Conservation (phyloP, 176 grass and related monocot genomes). For the Cenchrus fungigraminus region DNA sequence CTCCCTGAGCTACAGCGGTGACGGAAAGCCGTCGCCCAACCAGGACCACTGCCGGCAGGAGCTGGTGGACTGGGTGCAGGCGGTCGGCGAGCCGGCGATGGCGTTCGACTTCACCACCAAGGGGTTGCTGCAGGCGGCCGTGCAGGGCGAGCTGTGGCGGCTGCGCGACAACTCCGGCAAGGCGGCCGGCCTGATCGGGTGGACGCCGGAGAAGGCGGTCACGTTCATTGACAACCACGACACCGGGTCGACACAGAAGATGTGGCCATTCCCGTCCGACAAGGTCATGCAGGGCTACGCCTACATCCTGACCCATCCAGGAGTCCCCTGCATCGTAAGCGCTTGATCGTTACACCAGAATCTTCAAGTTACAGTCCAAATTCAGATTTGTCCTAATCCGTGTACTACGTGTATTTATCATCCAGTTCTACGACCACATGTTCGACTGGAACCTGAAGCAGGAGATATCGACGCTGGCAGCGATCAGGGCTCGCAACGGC, state of each 20-base stretch:
- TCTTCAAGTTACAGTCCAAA: too few species aligned
- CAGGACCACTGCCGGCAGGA: slow-evolving; percentile 63
- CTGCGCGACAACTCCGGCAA: slow-evolving; percentile 59
- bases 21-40: slow-evolving; percentile 59
- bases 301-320: slow-evolving; percentile 86
- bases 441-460: slow-evolving; percentile 76
- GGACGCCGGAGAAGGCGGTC: slow-evolving; percentile 68
- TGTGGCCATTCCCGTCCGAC: slow-evolving; percentile 77
- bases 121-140: slow-evolving; percentile 67
- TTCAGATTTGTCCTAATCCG: too few species aligned
- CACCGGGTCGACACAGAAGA: slow-evolving; percentile 69
- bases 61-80: slow-evolving; percentile 65
- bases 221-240: slow-evolving; percentile 91
- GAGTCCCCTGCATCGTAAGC: slow-evolving; percentile 74
- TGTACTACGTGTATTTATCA: too few species aligned
- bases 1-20: slow-evolving; percentile 50
- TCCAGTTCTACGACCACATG: slow-evolving; percentile 78
- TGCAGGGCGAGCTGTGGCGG: slow-evolving; percentile 80
- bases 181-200: slow-evolving; percentile 75
- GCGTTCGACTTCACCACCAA: slow-evolving; percentile 90
- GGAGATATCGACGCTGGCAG: slow-evolving; percentile 54
- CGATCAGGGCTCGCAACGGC: slow-evolving; percentile 57
- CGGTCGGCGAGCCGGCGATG: slow-evolving; percentile 40
- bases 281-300: slow-evolving; percentile 86
- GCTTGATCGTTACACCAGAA: too few species aligned